Conservation (phyloP, 441 rosid species). For the Erodium trifolium region DNA sequence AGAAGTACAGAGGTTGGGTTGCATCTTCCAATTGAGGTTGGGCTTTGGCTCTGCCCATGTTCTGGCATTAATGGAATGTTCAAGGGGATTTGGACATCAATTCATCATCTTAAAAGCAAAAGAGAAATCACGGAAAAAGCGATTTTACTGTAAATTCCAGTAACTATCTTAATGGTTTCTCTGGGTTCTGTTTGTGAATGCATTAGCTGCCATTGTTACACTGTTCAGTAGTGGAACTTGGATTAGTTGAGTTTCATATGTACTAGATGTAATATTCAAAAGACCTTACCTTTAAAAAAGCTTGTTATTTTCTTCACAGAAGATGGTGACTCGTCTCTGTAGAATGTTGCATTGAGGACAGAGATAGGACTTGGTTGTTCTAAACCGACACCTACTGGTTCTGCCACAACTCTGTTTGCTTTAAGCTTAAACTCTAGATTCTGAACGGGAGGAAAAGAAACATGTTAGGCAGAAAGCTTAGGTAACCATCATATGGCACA, state of each 20-base stretch:
- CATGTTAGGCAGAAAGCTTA: constrained; percentile 15
- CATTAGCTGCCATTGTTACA: background rate
- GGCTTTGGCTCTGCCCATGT: constrained; percentile 3
- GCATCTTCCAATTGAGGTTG: background rate
- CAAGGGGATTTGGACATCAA: background rate
- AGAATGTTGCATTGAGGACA: constrained; percentile 73
- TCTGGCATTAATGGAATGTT: background rate
- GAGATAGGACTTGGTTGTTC: constrained; percentile 97
- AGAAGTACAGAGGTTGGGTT: background rate
- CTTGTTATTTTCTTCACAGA: constrained; percentile 66
- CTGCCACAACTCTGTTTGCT: constrained; percentile 26
- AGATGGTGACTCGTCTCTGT: constrained; percentile 67
- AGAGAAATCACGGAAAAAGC: background rate
- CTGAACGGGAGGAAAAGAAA: constrained; percentile 31
- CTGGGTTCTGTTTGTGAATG: background rate
- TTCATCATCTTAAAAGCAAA: background rate
- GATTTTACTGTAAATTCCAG: background rate
- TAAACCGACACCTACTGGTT: constrained; percentile 34
- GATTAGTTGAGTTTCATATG: background rate
- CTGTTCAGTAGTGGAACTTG: background rate
- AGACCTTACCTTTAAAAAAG: constrained; percentile 51
- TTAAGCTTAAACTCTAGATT: constrained; percentile 32
- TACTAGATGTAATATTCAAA: background rate
- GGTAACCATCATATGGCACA: constrained; percentile 12
- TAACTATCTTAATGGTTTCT: constrained; percentile 2